These are phyloP conservation scores for Nakazawaea peltata DNA, from an alignment of 805 yeast species.

Conservation along the genomic window DNA sequence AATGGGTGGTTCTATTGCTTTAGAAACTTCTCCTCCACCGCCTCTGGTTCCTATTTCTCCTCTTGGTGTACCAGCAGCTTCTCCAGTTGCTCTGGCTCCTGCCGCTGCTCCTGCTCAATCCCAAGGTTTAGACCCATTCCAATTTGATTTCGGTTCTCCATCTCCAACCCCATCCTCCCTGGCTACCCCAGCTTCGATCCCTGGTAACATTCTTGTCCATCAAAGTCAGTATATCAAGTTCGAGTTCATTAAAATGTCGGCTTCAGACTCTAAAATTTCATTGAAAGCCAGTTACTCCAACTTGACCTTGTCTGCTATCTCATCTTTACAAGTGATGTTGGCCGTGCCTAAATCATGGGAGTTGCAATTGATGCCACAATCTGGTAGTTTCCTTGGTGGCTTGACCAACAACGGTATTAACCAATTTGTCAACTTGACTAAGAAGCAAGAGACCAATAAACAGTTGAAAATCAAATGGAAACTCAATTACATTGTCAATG, in stretches of 20 bases:
- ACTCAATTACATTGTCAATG: slow-evolving; percentile 43
- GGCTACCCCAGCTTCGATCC: not conserved
- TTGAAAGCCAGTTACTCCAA: slow-evolving; percentile 49
- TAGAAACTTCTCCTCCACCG: slow-evolving; percentile 22
- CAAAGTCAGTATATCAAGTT: slow-evolving; percentile 41
- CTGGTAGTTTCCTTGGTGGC: slow-evolving; percentile 43
- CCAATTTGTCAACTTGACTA: slow-evolving; percentile 39
- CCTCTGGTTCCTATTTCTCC: slow-evolving; percentile 1
- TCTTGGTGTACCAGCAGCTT: slow-evolving; percentile 1
- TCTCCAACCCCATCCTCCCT: slow-evolving; percentile 1
- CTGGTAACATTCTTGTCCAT: slow-evolving; percentile 21
- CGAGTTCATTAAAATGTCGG: slow-evolving; percentile 32
- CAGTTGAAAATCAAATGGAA: slow-evolving; percentile 75
- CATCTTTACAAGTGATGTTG: slow-evolving; percentile 47
- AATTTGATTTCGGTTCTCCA: slow-evolving; percentile 19
- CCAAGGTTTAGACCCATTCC: slow-evolving; percentile 24
- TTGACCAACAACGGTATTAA: slow-evolving; percentile 39
- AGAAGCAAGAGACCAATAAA: slow-evolving; percentile 20
- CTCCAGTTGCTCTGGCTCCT: not conserved
- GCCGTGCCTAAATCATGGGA: slow-evolving; percentile 65
- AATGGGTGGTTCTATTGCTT: slow-evolving; percentile 20
- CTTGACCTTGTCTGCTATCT: slow-evolving; percentile 31
- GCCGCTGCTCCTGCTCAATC: slow-evolving; percentile 9
- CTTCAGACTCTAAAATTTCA: slow-evolving; percentile 27
- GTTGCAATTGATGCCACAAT: slow-evolving; percentile 54